Evolutionary conservation across 106 monocot species (phyloP).

Genomic region (Chionographis japonica): DNA sequence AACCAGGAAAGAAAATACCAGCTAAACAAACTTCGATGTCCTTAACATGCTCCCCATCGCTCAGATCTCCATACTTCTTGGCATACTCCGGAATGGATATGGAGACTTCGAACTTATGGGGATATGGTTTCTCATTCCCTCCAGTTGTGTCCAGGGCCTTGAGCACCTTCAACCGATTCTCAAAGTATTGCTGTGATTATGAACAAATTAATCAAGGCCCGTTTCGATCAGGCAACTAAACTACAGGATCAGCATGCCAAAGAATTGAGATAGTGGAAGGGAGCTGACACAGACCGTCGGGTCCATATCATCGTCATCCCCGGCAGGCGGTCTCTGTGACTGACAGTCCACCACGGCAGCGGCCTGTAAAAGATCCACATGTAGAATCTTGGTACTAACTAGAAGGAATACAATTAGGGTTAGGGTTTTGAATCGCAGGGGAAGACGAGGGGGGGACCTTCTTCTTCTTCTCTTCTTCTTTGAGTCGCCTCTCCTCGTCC

Average conservation of each 20-base stretch:
- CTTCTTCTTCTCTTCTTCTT: constrained; percentile 53
- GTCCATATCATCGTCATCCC: constrained; percentile 81
- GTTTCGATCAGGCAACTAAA: background rate
- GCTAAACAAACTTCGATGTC: constrained; percentile 67
- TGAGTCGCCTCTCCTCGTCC: constrained; percentile 44
- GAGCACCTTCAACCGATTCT: constrained; percentile 71
- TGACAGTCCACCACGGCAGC: constrained; percentile 16
- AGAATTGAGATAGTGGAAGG: background rate
- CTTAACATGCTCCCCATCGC: constrained; percentile 61
- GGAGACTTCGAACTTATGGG: constrained; percentile 71
- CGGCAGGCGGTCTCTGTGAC: constrained; percentile 31
- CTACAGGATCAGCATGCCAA: constrained; percentile 1
- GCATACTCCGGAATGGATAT: constrained; percentile 59
- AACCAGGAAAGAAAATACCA: constrained; percentile 26
- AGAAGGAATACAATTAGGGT: background rate
- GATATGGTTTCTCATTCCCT: constrained; percentile 52
- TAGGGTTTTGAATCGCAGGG: background rate
- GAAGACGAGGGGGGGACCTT: constrained; percentile 14
- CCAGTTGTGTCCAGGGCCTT: constrained; percentile 39
- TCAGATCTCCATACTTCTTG: constrained; percentile 42
- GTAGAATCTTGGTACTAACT: background rate
- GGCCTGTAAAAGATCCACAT: constrained; percentile 9
- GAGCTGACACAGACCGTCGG: constrained; percentile 49
- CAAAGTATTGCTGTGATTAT: constrained; percentile 71
- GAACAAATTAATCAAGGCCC: background rate